Percentiles rank a stretch among this genome's conserved stretches.
Evolutionary conservation across 2,329 filamentous ascomycete species (phyloP).

Genomic region (Hortaea werneckii): DNA sequence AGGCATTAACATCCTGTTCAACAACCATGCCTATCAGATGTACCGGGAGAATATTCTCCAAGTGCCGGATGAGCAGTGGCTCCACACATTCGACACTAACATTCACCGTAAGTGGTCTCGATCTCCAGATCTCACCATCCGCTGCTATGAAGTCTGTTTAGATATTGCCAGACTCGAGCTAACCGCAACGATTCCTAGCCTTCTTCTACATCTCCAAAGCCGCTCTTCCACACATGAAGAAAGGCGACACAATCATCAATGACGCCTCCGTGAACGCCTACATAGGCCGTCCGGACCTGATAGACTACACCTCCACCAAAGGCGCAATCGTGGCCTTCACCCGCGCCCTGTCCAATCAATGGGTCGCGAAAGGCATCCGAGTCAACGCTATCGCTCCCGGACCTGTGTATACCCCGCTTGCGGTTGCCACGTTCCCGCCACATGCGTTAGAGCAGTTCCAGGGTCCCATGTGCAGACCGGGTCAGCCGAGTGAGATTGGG

Average conservation of each 20-base stretch:
- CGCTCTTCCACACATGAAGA: conserved; percentile 60
- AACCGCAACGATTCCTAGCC: conserved; percentile 10
- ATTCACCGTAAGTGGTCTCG: conserved; percentile 46
- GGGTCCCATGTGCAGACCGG: conserved; percentile 65
- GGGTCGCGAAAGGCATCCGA: conserved; percentile 58
- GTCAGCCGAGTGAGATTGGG: conserved; percentile 72
- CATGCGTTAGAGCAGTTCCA: conserved; percentile 62
- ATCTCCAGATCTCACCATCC: neutral
- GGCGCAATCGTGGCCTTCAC: conserved; percentile 74
- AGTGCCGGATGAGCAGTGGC: conserved; percentile 68
- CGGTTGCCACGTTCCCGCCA: conserved; percentile 61
- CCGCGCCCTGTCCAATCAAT: conserved; percentile 65
- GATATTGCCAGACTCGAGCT: neutral
- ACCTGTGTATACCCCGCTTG: conserved; percentile 68
- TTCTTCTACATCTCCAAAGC: conserved; percentile 77
- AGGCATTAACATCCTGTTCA: conserved; percentile 61
- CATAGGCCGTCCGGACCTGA: conserved; percentile 65
- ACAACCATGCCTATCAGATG: conserved; percentile 66
- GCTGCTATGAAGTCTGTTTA: neutral
- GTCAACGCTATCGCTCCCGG: conserved; percentile 74
- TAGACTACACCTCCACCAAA: conserved; percentile 74
- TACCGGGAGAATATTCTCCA: conserved; percentile 62
- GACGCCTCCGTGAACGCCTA: conserved; percentile 78
- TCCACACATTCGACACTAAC: conserved; percentile 70
- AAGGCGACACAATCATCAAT: conserved; percentile 73